Conservation (phyloP, 192 early-diverging fungal species). For the Coemansia sp. region DNA sequence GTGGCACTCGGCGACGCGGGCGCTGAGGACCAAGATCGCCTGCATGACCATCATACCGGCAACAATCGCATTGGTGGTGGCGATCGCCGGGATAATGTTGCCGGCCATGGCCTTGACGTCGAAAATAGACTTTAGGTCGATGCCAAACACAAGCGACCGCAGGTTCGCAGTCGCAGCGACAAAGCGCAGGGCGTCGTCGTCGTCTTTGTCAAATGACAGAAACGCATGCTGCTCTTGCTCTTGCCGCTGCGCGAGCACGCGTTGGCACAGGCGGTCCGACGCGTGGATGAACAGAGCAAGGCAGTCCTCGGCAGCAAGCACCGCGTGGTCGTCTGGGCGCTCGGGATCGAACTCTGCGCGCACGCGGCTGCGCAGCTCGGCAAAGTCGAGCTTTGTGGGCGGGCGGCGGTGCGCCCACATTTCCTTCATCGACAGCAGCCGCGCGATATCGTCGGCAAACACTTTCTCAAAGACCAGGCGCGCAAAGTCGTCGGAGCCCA, state of each 20-base stretch:
- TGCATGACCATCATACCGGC: slow-evolving; percentile 92
- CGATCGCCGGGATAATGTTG: slow-evolving; percentile 97
- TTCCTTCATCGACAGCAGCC: slow-evolving; percentile 79
- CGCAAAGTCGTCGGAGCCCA: slow-evolving; percentile 61
- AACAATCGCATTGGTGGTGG: slow-evolving; percentile 96
- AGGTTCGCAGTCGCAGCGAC: slow-evolving; percentile 91
- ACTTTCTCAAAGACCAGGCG: slow-evolving; percentile 73
- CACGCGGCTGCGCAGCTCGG: slow-evolving; percentile 22
- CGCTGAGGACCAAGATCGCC: slow-evolving; percentile 68
- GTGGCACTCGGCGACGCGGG: slow-evolving; percentile 22
- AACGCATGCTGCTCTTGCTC: neutral
- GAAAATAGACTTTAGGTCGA: slow-evolving; percentile 78
- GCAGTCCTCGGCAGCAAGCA: slow-evolving; percentile 60
- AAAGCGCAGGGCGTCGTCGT: slow-evolving; percentile 86
- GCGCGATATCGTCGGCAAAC: slow-evolving; percentile 75
- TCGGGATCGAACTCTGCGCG: slow-evolving; percentile 15
- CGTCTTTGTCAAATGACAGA: slow-evolving; percentile 96
- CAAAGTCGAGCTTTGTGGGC: slow-evolving; percentile 64
- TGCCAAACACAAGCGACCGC: slow-evolving; percentile 78
- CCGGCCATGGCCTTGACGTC: slow-evolving; percentile 98
- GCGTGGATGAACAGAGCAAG: slow-evolving; percentile 68
- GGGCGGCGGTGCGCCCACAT: slow-evolving; percentile 79
- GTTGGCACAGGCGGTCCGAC: slow-evolving; percentile 12
- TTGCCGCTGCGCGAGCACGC: neutral
- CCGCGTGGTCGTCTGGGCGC: slow-evolving; percentile 52